Percentiles rank a stretch among this genome's conserved stretches.
Evolutionary conservation across 2,329 filamentous ascomycete species (phyloP).

Genomic region (Ceratocystis alfenasii): DNA sequence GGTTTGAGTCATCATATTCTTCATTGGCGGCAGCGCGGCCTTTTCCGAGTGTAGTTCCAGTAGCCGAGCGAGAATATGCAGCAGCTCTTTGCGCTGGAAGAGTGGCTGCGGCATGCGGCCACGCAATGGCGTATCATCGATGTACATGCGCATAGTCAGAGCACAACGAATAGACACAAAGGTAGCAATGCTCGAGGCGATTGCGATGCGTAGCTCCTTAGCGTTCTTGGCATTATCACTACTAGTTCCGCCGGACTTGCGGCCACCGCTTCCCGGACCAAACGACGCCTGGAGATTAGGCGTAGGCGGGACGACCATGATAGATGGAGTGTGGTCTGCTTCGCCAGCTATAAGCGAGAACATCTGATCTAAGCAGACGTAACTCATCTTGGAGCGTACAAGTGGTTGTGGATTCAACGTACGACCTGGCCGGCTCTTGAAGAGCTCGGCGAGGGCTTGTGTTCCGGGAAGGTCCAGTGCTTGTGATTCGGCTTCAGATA

Average conservation of each 20-base stretch:
- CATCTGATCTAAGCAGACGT: constrained; percentile 69
- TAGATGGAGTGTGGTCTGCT: constrained; percentile 32
- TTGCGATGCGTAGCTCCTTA: constrained; percentile 37
- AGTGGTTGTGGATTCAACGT: constrained; percentile 58
- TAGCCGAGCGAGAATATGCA: constrained; percentile 56
- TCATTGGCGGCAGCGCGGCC: constrained; percentile 50
- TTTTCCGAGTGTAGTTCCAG: constrained; percentile 57
- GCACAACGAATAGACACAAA: constrained; percentile 74
- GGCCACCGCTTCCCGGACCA: constrained; percentile 16
- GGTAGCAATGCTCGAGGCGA: constrained; percentile 65
- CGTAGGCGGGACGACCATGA: constrained; percentile 36
- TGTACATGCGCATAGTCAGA: constrained; percentile 68
- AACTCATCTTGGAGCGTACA: constrained; percentile 59
- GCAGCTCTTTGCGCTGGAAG: constrained; percentile 64
- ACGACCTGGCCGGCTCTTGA: constrained; percentile 54
- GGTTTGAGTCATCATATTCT: constrained; percentile 42
- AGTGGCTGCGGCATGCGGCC: constrained; percentile 81
- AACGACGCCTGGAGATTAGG: constrained; percentile 29
- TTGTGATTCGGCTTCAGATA: constrained; percentile 36
- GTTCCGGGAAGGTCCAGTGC: constrained; percentile 27
- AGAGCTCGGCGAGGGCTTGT: constrained; percentile 38
- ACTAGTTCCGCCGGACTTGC: constrained; percentile 24
- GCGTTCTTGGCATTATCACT: constrained; percentile 3
- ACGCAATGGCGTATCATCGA: constrained; percentile 80
- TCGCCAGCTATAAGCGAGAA: constrained; percentile 52